Conservation (phyloP, 371 early-diverging fungal species). For the Mortierella sp. region DNA sequence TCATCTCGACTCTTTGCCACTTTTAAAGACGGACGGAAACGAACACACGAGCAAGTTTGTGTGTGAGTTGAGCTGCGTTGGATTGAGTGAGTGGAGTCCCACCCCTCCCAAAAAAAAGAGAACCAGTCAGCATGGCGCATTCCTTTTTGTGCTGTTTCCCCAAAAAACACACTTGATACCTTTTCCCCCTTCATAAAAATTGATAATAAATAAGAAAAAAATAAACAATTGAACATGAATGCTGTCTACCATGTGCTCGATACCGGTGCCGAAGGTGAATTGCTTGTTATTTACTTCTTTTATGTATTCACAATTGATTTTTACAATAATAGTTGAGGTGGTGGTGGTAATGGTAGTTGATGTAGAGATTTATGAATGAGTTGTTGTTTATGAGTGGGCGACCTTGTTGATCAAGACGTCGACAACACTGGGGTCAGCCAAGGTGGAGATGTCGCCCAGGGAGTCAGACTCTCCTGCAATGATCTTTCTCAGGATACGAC, state of each 20-base stretch:
- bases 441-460: slow-evolving; percentile 90
- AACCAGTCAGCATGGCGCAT: not conserved
- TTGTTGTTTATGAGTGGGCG: slow-evolving; percentile 28
- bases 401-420: slow-evolving; percentile 51
- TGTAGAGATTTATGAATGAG: not conserved
- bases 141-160: not conserved
- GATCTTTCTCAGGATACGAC: slow-evolving; percentile 94
- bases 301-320: not conserved
- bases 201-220: not conserved
- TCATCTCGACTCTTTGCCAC: slow-evolving; percentile 50
- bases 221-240: not conserved
- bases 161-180: not conserved
- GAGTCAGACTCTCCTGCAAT: slow-evolving; percentile 88
- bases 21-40: slow-evolving; percentile 17
- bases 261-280: too few relatives aligned
- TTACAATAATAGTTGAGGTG: not conserved
- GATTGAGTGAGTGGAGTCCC: not conserved
- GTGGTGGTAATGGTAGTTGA: not conserved
- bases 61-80: not conserved
- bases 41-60: not conserved
- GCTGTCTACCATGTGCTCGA: not conserved
- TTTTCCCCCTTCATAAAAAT: not conserved
- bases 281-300: not conserved
- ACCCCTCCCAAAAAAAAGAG: not conserved
- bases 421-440: slow-evolving; percentile 87